Conservation (phyloP, 73 alveolate genomes). For the Symbiodinium pilosum region DNA sequence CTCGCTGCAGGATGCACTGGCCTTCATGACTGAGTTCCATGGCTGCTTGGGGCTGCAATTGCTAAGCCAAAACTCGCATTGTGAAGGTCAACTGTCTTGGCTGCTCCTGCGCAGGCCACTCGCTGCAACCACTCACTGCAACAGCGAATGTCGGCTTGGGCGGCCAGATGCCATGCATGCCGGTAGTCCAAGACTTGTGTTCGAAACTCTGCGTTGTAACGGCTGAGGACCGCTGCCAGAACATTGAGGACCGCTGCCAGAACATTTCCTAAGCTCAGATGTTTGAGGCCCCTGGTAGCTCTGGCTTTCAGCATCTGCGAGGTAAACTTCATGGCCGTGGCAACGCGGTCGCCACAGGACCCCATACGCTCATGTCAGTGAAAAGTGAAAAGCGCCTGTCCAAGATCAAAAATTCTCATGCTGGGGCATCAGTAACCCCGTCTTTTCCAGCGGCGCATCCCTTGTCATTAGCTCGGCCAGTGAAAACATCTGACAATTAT, state of each 20-base stretch:
- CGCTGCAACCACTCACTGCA: constrained; percentile 26
- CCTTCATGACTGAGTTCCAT: too few relatives aligned
- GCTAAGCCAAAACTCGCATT: too few relatives aligned
- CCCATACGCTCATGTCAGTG: constrained; percentile 71
- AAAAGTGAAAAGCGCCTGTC: constrained; percentile 22
- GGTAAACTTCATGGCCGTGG: constrained; percentile 22
- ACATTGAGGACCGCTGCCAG: background rate
- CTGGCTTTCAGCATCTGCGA: constrained; percentile 16
- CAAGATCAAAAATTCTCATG: background rate
- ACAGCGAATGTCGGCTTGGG: constrained; percentile 67
- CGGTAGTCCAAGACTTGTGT: background rate
- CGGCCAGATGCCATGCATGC: constrained; percentile 47
- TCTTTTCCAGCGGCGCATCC: background rate
- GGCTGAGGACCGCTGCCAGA: background rate
- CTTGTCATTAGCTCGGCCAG: background rate
- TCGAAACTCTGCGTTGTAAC: constrained; percentile 39
- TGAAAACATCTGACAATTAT: background rate
- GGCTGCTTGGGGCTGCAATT: too few relatives aligned
- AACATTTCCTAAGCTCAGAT: background rate
- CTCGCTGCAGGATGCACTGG: too few relatives aligned
- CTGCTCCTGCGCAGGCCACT: background rate
- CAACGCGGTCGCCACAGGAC: constrained; percentile 52
- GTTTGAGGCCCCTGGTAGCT: background rate
- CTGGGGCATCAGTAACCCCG: background rate
- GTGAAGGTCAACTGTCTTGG: background rate